Evolutionary conservation across 2,329 filamentous ascomycete genomes (phyloP), one percentile per base, ranked within the genome.

Genomic region (Pestalotiopsis sp.): DNA sequence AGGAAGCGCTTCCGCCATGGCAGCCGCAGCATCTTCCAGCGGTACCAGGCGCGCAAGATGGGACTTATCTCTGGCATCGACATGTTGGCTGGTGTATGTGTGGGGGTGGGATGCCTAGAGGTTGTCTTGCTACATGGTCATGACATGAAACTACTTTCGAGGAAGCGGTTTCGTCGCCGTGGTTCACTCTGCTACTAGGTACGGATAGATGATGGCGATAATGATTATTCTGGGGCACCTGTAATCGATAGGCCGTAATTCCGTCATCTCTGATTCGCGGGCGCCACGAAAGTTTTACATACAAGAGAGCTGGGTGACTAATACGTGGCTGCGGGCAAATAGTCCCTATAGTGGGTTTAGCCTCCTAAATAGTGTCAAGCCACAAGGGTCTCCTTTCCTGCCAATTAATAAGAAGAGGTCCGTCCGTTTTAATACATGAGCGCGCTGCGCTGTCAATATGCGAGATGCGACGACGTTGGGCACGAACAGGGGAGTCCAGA

Each of bases 1-100:
- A 91, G 85, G 75, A 90, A 88, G 65, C 84, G 84, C 71, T 87
- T 90, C 66, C 89, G 87, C 89, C 89, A 91, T 71, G 89, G 89
- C 3, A 91, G 80, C 60, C 85, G 86, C 64, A 91, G 81, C 31
- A 86, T 79, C 77, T 91, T 91, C 89, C 89, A 91, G 73, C 81
- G 84, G 74, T 85, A 85, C 89, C 89, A 91, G 68, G 81, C 79
- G 70, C 80, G 81, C 52, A 73, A 70, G 45, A 83, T 65, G 38
- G 78, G 77, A 12, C 79, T 81, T 67, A 84, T 77, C 66, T 75
- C 77, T 68, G 80, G 81, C 62, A 45, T 41, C 61, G 78, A 76
- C 79, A 83, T 83, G 61, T 45, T 68, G 39, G 4, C 41, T 49
- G 41, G 27, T 38, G 17, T 36, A 17, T 12, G n/a, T 12, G 13